Base-by-base conservation (phyloP, 768 basidiomycete species). In the Hypholoma sublateritium region DNA sequence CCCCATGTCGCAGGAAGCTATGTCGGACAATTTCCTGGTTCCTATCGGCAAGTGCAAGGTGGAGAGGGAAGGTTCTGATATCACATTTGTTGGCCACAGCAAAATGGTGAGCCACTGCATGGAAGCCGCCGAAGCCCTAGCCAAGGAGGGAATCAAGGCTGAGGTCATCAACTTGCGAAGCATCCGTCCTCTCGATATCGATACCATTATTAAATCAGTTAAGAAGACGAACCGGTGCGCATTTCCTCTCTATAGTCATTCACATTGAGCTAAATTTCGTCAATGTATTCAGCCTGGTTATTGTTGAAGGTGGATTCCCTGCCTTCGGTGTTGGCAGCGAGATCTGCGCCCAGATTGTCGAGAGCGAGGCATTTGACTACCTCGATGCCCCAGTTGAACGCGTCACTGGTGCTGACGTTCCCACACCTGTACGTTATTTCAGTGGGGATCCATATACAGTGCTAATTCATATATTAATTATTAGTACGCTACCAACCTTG, bases 11-110 rank as follows among this genome's bases (percentile, higher is more conserved):
- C 72, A 86, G 61, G 95, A 95, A 67, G 95, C 94, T 65, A 87
- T 97, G 87, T 94, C 93, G 51, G 92, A 95, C 72, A 85, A 92
- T 77, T 99, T 94, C 84, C 73, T 95, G 43, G 79, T 98, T 53
- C 96, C 95, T 35, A 97, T 99, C 68, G 97, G 97, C 70, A 98
- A 98, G 79, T 89, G 89, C 72, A 98, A 98, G 78, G 82, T 98
- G 58, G 97, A 98, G 78, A 87, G 90, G 57, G 86, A 87, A 69
- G 97, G 97, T 55, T 84, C 82, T 61, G 97, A 99, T 71, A 77
- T 99, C 61, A 99, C 97, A 54, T 84, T 99, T 57, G 96, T 99
- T 58, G 95, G 93, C 17, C 97, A 98, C 82, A 94, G 92, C 75
- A 95, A 95, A 74, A 96, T 96, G 95, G 97, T 99, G 58, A 86